phyloP scores from a whole-genome alignment of 306 rosid genomes.

The Begonia loranthoides region DNA sequence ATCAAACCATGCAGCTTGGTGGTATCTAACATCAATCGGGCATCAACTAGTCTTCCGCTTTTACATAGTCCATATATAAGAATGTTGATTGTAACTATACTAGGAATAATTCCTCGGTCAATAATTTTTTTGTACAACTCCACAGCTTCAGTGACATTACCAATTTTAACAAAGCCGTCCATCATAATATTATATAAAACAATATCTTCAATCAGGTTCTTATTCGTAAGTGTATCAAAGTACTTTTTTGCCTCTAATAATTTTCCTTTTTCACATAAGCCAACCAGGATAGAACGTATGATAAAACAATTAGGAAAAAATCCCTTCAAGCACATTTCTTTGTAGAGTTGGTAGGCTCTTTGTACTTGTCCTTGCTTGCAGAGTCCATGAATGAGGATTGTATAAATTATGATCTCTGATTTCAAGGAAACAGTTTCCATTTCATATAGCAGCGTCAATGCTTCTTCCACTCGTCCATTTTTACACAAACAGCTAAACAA shows the following conservation, averaged over 20 bases:
- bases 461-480: slow-evolving; percentile 27
- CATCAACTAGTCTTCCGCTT: slow-evolving; percentile 25
- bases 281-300: slow-evolving; percentile 23
- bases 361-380: slow-evolving; percentile 35
- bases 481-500: slow-evolving; percentile 38
- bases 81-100: slow-evolving; percentile 34
- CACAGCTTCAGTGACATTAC: slow-evolving; percentile 20
- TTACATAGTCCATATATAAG: slow-evolving; percentile 35
- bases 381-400: slow-evolving; percentile 34
- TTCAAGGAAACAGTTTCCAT: slow-evolving; percentile 27
- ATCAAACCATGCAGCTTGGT: slow-evolving; percentile 24
- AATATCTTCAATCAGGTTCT: slow-evolving; percentile 15
- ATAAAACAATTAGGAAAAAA: slow-evolving; percentile 25
- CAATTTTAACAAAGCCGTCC: slow-evolving; percentile 26
- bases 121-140: slow-evolving; percentile 20
- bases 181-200: slow-evolving; percentile 42
- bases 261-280: slow-evolving; percentile 22
- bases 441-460: slow-evolving; percentile 25
- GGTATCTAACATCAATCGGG: slow-evolving; percentile 17
- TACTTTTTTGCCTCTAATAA: slow-evolving; percentile 31
- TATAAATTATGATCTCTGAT: slow-evolving; percentile 31
- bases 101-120: slow-evolving; percentile 25
- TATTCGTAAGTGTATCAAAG: slow-evolving; percentile 18
- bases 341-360: slow-evolving; percentile 25
- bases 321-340: slow-evolving; percentile 30